Evolutionary conservation across 2,329 filamentous ascomycete genomes (phyloP).

Genomic region (Arthrinium phaeospermum): DNA sequence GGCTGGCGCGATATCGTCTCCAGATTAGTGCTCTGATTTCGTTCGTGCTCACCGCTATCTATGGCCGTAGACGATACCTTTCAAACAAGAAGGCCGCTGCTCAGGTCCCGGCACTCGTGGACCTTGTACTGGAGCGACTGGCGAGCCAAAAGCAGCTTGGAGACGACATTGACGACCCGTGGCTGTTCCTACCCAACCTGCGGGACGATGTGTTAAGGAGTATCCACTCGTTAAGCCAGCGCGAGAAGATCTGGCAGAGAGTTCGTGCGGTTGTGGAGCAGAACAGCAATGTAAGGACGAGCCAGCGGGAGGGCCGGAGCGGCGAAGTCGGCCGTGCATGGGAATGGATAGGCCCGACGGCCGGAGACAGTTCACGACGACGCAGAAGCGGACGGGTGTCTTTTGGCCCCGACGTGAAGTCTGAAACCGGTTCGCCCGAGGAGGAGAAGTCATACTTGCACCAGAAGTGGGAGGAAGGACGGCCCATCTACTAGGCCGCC

Average conservation of each 20-base stretch:
- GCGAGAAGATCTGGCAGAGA: conserved; percentile 82
- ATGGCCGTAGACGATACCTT: conserved; percentile 68
- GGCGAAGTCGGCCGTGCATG: conserved; percentile 71
- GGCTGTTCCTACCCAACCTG: conserved; percentile 86
- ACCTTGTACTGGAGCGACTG: conserved; percentile 82
- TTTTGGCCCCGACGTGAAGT: conserved; percentile 46
- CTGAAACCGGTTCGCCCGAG: conserved; percentile 37
- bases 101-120: conserved; percentile 82
- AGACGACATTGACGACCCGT: conserved; percentile 71
- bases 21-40: conserved; percentile 72
- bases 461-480: conserved; percentile 47
- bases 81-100: conserved; percentile 69
- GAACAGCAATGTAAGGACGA: conserved; percentile 87
- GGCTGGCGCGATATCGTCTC: conserved; percentile 87
- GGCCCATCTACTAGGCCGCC: conserved; percentile 41
- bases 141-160: conserved; percentile 81
- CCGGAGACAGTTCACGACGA: conserved; percentile 50
- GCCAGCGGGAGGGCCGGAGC: conserved; percentile 70
- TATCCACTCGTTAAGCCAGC: conserved; percentile 76
- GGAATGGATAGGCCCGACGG: conserved; percentile 71
- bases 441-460: conserved; percentile 36
- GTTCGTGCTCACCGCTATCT: conserved; percentile 57
- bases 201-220: conserved; percentile 88
- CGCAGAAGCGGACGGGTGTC: conserved; percentile 60
- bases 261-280: conserved; percentile 87